Conservation (phyloP, 352 stramenopile species). For the Salisapilia sapeloensis region DNA sequence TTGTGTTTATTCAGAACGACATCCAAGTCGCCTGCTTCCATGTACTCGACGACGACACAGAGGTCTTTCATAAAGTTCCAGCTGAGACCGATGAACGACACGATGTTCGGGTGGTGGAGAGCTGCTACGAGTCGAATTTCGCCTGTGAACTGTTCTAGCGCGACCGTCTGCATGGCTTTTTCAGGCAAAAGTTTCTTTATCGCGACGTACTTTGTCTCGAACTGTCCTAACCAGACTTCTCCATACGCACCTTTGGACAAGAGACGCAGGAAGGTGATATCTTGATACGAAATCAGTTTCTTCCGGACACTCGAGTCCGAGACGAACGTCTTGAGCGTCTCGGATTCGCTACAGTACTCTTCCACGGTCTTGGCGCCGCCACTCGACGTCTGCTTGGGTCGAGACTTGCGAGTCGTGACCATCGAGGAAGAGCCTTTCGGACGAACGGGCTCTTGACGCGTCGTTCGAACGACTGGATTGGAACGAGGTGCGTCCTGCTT, state of each 20-base stretch:
- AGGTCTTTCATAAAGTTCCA: conserved; percentile 48
- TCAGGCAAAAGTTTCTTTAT: conserved; percentile 56
- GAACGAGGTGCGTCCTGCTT: no score
- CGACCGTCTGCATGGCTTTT: conserved; percentile 25
- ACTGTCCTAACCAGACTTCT: conserved; percentile 50
- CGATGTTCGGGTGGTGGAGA: conserved; percentile 60
- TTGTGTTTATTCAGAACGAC: conserved; percentile 35
- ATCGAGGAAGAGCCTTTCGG: no score
- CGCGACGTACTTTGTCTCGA: conserved; percentile 47
- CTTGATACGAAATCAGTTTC: conserved; percentile 38
- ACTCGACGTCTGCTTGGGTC: conserved; percentile 3
- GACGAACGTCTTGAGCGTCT: conserved; percentile 26
- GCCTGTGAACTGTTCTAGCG: conserved; percentile 43
- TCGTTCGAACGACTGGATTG: no score
- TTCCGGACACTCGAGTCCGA: conserved; percentile 25
- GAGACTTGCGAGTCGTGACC: no score
- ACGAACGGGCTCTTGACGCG: no score
- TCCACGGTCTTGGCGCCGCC: conserved; percentile 22
- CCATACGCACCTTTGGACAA: conserved; percentile 53
- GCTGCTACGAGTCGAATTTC: conserved; percentile 60
- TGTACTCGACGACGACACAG: conserved; percentile 68
- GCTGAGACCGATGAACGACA: conserved; percentile 52
- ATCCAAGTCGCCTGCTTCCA: conserved; percentile 51
- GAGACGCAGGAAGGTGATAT: conserved; percentile 43
- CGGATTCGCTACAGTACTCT: conserved; percentile 44